A percentile compares a stretch with the other conserved stretches of the same genome.
Evolutionary conservation across 139 green algal genomes (phyloP).

Genomic region (Chlamydomonas sp.): DNA sequence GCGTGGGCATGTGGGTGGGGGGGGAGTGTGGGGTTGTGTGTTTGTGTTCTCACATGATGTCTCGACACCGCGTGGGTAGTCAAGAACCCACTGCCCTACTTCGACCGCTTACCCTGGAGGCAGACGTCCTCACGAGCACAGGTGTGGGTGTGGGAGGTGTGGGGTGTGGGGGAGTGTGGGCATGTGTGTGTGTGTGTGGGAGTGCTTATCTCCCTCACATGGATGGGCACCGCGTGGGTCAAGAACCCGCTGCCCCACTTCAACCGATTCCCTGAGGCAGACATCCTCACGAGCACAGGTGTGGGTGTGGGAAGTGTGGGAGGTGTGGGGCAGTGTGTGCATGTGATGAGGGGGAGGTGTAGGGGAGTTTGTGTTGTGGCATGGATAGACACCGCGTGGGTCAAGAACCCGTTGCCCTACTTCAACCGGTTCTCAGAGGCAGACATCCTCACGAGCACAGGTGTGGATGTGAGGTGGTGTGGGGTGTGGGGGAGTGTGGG

Average conservation of each 20-base stretch:
- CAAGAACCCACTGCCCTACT: slow-evolving; percentile 68
- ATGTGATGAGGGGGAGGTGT: no score
- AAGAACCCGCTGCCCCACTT: slow-evolving; percentile 72
- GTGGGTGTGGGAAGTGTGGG: no score
- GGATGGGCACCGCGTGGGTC: slow-evolving; percentile 82
- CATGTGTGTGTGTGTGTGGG: no score
- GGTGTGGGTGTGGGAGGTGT: not conserved
- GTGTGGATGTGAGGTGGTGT: not conserved
- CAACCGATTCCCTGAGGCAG: slow-evolving; percentile 51
- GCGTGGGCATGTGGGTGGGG: no score
- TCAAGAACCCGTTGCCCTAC: slow-evolving; percentile 68
- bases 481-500: no score
- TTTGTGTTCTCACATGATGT: slow-evolving; percentile 57
- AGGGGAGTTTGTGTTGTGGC: slow-evolving; percentile 63
- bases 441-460: slow-evolving; percentile 77
- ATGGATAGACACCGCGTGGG: slow-evolving; percentile 61
- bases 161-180: not conserved
- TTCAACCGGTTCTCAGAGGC: slow-evolving; percentile 56
- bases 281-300: slow-evolving; percentile 73
- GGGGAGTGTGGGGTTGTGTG: no score
- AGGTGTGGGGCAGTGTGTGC: no score
- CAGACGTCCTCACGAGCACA: slow-evolving; percentile 77
- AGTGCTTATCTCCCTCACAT: no score
- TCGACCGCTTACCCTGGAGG: slow-evolving; percentile 58
- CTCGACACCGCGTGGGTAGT: slow-evolving; percentile 69